Evolutionary conservation across 1,284 basidiomycete species (phyloP).

Genomic region (Fomitiporia mediterranea): DNA sequence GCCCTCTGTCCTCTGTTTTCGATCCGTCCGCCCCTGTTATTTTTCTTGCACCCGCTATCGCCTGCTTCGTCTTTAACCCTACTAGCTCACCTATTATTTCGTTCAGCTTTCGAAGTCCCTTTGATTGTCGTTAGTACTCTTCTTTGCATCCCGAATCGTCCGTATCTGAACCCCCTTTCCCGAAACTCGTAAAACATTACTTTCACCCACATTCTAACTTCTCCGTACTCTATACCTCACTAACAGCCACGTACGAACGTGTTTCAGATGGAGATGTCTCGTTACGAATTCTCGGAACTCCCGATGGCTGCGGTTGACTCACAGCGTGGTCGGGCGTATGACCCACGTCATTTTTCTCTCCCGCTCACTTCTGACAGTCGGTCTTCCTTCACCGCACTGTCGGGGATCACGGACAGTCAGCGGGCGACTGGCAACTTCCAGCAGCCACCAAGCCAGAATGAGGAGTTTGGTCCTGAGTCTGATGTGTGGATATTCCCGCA

Average conservation of each 20-base stretch:
- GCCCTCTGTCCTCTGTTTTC: slow-evolving; percentile 21
- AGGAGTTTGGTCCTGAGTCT: not conserved
- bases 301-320: slow-evolving; percentile 1
- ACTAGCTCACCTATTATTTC: slow-evolving; percentile 2
- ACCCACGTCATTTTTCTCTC: not conserved
- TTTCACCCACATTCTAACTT: not conserved
- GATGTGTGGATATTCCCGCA: slow-evolving; percentile 10
- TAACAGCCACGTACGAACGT: not conserved
- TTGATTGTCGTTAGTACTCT: too few relatives aligned
- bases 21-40: slow-evolving; percentile 12
- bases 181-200: slow-evolving; percentile 8
- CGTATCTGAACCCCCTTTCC: slow-evolving; percentile 4
- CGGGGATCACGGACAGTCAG: not conserved
- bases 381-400: not conserved
- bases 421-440: not conserved
- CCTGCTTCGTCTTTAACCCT: slow-evolving; percentile 3
- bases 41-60: slow-evolving; percentile 15
- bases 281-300: slow-evolving; percentile 10
- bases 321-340: slow-evolving; percentile 7
- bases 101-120: slow-evolving; percentile 12
- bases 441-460: not conserved
- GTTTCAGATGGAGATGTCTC: slow-evolving; percentile 2
- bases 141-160: not conserved
- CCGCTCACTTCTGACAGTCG: slow-evolving; percentile 7
- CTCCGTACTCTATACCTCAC: not conserved